Base-by-base conservation (phyloP, 441 rosid genomes). In the Biscutella laevigata region DNA sequence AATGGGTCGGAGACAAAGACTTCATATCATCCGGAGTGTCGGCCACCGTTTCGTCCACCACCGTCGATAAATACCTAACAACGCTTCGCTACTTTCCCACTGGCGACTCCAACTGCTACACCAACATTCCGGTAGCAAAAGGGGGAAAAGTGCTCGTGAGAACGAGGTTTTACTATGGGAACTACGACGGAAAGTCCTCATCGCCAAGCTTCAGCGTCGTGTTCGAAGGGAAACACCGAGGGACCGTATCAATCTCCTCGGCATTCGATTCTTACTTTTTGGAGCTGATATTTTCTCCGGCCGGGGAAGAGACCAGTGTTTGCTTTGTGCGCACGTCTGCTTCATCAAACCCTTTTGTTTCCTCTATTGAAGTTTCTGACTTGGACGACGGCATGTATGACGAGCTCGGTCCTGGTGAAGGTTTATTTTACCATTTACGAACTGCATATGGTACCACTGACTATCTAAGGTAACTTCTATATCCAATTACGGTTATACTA, bases 311-410 rank as follows among this genome's bases (percentile, higher is more conserved):
- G 7, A 33, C 42, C 0, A 77, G 62, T 22, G 71, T 82, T 11
- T 84, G 88, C 13, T 67, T 84, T 10, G 79, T 74, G 11, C 79
- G 77, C 52, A 72, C 82, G n/a, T 51, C 59, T 7, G 42, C 81
- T 1, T 51, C 53, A 12, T 71, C 74, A 50, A 37, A 74, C 24
- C 88, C 88, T 8, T 79, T 84, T 60, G 71, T 81, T 34, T 79
- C 82, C 0, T 74, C 84, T 1, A 70, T 84, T 41, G 77, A 81
- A 64, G 74, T 76, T 39, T 27, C 40, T 1, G 43, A 24, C 46
- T 25, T 81, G 45, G 77, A 15, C 3, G 3, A 38, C 0, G 48
- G 59, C 13, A 81, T 79, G 85, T 81, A 81, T 16, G 11, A 19
- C 0, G 14, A 53, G 12, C 53, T 74, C 0, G 66, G 63, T 64